These are phyloP conservation scores for Puccinia sorghi DNA, from an alignment of 1,284 basidiomycete genomes.

Conservation along the genomic window DNA sequence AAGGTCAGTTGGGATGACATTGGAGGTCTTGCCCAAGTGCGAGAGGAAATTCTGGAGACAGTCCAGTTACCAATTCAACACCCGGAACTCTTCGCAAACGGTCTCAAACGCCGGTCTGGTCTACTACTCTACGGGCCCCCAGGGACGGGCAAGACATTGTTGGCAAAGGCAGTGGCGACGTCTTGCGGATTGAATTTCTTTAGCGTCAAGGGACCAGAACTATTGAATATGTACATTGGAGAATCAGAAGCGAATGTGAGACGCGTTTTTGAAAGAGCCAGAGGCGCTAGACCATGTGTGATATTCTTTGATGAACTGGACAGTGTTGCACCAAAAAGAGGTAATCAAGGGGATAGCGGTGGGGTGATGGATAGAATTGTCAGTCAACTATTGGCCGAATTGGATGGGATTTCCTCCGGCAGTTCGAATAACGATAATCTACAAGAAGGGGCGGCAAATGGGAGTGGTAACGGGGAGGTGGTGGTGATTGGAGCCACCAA, in stretches of 20 bases:
- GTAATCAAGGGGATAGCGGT: conserved; percentile 62
- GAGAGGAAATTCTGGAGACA: conserved; percentile 92
- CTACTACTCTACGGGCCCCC: conserved; percentile 60
- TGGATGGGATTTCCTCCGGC: conserved; percentile 60
- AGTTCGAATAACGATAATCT: conserved; percentile 9
- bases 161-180: conserved; percentile 62
- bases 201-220: conserved; percentile 61
- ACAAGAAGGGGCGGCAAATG: conserved; percentile 50
- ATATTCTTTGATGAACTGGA: conserved; percentile 62
- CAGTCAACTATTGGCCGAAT: conserved; percentile 60
- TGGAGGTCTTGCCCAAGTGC: conserved; percentile 84
- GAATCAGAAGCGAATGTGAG: conserved; percentile 62
- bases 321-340: conserved; percentile 61
- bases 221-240: conserved; percentile 62
- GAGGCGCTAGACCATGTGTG: conserved; percentile 61
- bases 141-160: conserved; percentile 61
- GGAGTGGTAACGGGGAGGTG: conserved; percentile 59
- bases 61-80: conserved; percentile 92
- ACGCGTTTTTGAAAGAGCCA: conserved; percentile 60
- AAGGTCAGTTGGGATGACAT: conserved; percentile 98
- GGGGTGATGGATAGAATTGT: conserved; percentile 62
- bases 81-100: conserved; percentile 88
- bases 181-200: conserved; percentile 62
- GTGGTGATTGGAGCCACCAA: conserved; percentile 62
- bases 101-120: conserved; percentile 95